Evolutionary conservation across 495 filamentous ascomycete genomes (phyloP), one percentile per base, ranked within the genome.

Genomic region (Penicillium lividum): DNA sequence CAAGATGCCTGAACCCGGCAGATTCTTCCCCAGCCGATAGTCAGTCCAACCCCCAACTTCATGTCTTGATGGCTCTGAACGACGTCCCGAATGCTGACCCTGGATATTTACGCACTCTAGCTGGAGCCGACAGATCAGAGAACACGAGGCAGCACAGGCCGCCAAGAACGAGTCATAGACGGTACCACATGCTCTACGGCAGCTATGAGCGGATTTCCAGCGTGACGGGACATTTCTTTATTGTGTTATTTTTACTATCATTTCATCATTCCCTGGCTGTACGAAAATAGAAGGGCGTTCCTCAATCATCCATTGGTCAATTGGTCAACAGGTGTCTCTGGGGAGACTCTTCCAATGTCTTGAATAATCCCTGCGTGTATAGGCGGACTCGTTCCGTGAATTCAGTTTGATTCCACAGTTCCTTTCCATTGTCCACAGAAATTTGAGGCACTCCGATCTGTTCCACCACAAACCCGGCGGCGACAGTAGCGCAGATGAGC

Each of bases 21-120:
- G 91, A 63, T 97, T 97, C 82, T 97, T 85, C 78, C 95, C 94
- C 25, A 97, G 93, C 79, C 87, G 95, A 86, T 89, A 95, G 94
- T 93, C 80, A 67, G 93, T 87, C 51, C 59, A 22, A 42, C 31
- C 54, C 34, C 51, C 43, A 50, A 46, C 38, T 29, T 54, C n/a
- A 48, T 54, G n/a, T 51, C 38, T 22, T 44, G 28, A 59, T 55
- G 29, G 43, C 7, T 36, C 44, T 50, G 50, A 51, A 42, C 28
- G 15, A n/a, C 15, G n/a, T 16, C 15, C 31, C 10, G 13, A n/a
- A 53, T 59, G 55, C 67, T 71, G 40, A 73, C 59, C 25, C 7
- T 30, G 55, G 29, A 44, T 10, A 27, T 60, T 22, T 40, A 53
- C 30, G 0, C 8, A 48, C 61, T 36, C 6, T 69, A 96, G 93